Evolutionary conservation across 345 rosid species (phyloP), one percentile per base, ranked within the genome.

Genomic region (Limnanthes douglasii): DNA sequence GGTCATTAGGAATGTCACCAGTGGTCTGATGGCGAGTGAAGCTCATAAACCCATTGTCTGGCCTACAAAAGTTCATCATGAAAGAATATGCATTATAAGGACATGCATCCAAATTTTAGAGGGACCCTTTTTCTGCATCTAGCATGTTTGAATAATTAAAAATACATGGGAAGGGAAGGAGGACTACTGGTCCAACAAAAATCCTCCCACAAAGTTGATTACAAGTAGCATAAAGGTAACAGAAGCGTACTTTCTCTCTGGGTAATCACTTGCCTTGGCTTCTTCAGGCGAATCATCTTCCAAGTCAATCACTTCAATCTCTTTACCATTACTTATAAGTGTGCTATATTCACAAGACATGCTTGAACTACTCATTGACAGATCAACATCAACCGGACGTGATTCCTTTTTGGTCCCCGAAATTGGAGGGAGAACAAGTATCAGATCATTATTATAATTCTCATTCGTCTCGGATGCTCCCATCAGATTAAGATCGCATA

Each of bases 401-500:
- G 65, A 51, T 61, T 68, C 79, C 34, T 48, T 63, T 60, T 66
- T 61, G 41, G 42, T 49, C 42, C 54, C 46, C 23, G 62, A 42
- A 43, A 52, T 44, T 34, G 68, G 17, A 1, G 65, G 65, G 37
- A 48, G 63, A 11, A 59, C 30, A 21, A 44, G 45, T 53, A 53
- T 31, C n/a, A 59, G 61, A 41, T 59, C 76, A 31, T 48, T 41
- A 30, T 62, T 58, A 43, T 54, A 70, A 45, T 29, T 65, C 44
- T 75, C 93, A 51, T 60, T 61, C 11, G 54, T 37, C 49, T 84
- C 84, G 8, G 82, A 60, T 21, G 69, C 43, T 73, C 73, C 82
- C 62, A 79, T 73, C 47, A 84, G 78, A 56, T 90, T 90, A 51
- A 90, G 79, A 53, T 90, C 98, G 36, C 78, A 84, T 10, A 75